Conservation (phyloP, 768 basidiomycete species). For the Pholiota conissans region DNA sequence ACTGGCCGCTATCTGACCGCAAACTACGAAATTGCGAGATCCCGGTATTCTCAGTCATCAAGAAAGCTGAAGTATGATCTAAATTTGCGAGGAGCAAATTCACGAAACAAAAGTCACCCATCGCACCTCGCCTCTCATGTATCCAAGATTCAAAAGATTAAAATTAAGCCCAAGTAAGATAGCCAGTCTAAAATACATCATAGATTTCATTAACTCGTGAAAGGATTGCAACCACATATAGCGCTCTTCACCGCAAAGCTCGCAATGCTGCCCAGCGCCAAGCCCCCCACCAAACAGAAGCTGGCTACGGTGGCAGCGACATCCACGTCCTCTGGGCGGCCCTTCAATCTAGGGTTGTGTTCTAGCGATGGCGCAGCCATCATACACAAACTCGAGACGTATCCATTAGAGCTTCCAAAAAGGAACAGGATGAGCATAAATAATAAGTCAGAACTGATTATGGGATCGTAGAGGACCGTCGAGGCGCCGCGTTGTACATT, state of each 20-base stretch:
- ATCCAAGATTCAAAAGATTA: neutral
- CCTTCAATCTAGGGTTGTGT: slow-evolving; percentile 73
- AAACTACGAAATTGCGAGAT: too few relatives aligned
- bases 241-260: slow-evolving; percentile 79
- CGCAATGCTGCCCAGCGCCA: slow-evolving; percentile 71
- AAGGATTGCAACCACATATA: slow-evolving; percentile 78
- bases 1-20: too few relatives aligned
- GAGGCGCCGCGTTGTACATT: slow-evolving; percentile 62
- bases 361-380: slow-evolving; percentile 81
- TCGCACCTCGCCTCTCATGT: too few relatives aligned
- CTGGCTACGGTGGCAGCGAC: slow-evolving; percentile 79
- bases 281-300: slow-evolving; percentile 77
- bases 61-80: too few relatives aligned
- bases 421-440: slow-evolving; percentile 73
- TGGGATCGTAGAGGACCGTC: slow-evolving; percentile 32
- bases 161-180: neutral
- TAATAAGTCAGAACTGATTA: slow-evolving; percentile 74
- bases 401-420: slow-evolving; percentile 84
- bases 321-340: slow-evolving; percentile 77
- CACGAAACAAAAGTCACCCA: too few relatives aligned
- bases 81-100: too few relatives aligned
- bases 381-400: slow-evolving; percentile 74
- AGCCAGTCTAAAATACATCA: neutral
- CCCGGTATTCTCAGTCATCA: too few relatives aligned
- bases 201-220: slow-evolving; percentile 26